Evolutionary conservation across 2,329 filamentous ascomycete genomes (phyloP).

Genomic region (Monascus ruber): DNA sequence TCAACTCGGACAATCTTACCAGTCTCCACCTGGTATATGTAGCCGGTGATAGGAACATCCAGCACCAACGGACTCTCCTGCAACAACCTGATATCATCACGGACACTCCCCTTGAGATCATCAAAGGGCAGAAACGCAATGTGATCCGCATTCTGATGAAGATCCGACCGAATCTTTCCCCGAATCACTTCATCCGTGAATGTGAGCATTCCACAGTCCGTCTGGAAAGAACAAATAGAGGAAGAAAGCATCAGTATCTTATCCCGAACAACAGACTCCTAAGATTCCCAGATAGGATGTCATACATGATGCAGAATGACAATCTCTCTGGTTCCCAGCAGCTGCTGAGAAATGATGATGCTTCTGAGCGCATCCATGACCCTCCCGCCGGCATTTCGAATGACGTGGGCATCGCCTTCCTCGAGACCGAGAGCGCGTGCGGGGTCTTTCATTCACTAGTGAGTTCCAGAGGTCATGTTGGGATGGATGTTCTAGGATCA

Average conservation of each 20-base stretch:
- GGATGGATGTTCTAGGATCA: slow-evolving; percentile 22
- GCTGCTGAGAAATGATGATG: slow-evolving; percentile 66
- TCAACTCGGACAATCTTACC: slow-evolving; percentile 47
- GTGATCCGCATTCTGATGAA: slow-evolving; percentile 36
- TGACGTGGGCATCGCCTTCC: slow-evolving; percentile 67
- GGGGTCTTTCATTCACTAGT: slow-evolving; percentile 40
- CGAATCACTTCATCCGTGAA: slow-evolving; percentile 52
- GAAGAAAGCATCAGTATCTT: not conserved
- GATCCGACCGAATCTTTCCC: slow-evolving; percentile 46
- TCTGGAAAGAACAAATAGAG: slow-evolving; percentile 20
- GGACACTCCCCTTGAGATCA: slow-evolving; percentile 53
- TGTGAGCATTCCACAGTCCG: slow-evolving; percentile 61
- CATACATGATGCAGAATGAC: slow-evolving; percentile 44
- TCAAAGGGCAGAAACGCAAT: slow-evolving; percentile 55
- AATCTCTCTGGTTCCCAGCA: slow-evolving; percentile 65
- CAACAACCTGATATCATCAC: slow-evolving; percentile 54
- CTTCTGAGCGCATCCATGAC: slow-evolving; percentile 60
- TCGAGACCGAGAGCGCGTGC: slow-evolving; percentile 57
- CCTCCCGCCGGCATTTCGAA: slow-evolving; percentile 61
- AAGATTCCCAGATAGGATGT: not conserved
- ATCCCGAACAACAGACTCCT: not conserved
- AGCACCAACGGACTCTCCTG: slow-evolving; percentile 48
- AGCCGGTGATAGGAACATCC: slow-evolving; percentile 55
- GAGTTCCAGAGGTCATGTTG: not conserved
- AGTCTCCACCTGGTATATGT: slow-evolving; percentile 68